Evolutionary conservation across 371 early-diverging fungal genomes (phyloP), one percentile per base, ranked within the genome.

Genomic region (Mucor lusitanicus): DNA sequence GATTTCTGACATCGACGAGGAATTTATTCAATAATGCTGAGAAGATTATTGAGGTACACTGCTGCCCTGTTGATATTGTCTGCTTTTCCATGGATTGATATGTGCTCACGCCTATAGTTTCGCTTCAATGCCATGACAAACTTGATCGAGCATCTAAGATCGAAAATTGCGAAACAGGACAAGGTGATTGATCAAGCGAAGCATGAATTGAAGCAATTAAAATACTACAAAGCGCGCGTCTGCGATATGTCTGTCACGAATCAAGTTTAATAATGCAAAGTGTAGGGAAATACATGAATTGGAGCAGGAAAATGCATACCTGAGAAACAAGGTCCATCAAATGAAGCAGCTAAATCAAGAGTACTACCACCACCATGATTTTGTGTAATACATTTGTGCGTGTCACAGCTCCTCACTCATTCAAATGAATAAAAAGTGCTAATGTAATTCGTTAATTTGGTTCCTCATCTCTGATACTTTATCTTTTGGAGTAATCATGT

Each of bases 401-500:
- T 50, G 50, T 50, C 50, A 50, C 50, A 50, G 50, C 21, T 12
- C 30, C 50, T 50, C 50, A 3, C 33, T 33, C 33, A 6, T 48
- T n/a, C 23, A 50, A 50, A 50, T 50, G 12, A 50, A 19, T 37
- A 42, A 19, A 44, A 44, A 44, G 44, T 44, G 44, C 44, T 50
- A 50, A 21, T 50, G 25, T 50, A 23, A 50, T 23, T 50, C 11
- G 12, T 37, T 12, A 50, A n/a, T 23, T 50, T 25, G 25, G 37
- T 12, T 37, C 50, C 25, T 23, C 23, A 50, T 12, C 13, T 50
- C 25, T 19, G 3, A 23, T 12, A 50, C 23, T 23, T 50, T 33
- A 6, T 33, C 7, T 33, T 33, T 33, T 33, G 8, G 50, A 50
- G 23, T 19, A 3, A 50, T 50, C 50, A 86, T 85, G 84, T 74